Evolutionary conservation across 371 early-diverging fungal genomes (phyloP), one percentile per base, ranked within the genome.

Genomic region (Mucor indicus): DNA sequence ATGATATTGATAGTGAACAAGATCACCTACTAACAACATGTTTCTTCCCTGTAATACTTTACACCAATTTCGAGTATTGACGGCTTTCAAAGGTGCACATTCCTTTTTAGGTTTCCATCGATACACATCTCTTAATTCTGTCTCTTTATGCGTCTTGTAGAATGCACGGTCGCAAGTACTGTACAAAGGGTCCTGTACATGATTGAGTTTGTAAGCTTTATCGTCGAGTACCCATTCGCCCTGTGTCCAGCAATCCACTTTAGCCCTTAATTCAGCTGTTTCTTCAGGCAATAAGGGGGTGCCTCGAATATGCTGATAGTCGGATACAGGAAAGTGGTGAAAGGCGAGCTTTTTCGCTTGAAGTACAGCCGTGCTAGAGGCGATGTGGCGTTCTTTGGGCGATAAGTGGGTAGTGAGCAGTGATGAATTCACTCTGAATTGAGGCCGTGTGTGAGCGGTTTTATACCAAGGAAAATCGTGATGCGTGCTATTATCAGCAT

Each of bases 1-100:
- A 53, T 81, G 81, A 15, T 78, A 56, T 47, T 81, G 80, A 45
- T 71, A 79, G 30, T 79, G 79, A 0, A 74, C 65, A 11, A 75
- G 38, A 56, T 83, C 84, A 23, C 84, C 84, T 0, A 76, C 80
- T 12, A 83, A 32, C 20, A 79, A 50, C 30, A 81, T 57, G 30
- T 69, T 47, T 24, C 68, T 50, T 0, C 76, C 70, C 16, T 43
- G 44, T 29, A 78, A 19, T 1, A 60, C 31, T 4, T 53, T 38
- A 46, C 79, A 75, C 68, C 68, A 73, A 15, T 15, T 33, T 33
- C 35, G 35, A 9, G 35, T 33, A 11, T 7, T 11, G 15, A 9
- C n/a, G 35, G n/a, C n/a, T 4, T 33, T 33, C 15, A 15, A 33
- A 33, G 8, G 12, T 33, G 4, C 11, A 15, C 9, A 13, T 33